These are phyloP conservation scores for Haberlea rhodopensis DNA, from an alignment of 257 asterid genomes.

Conservation along the genomic window DNA sequence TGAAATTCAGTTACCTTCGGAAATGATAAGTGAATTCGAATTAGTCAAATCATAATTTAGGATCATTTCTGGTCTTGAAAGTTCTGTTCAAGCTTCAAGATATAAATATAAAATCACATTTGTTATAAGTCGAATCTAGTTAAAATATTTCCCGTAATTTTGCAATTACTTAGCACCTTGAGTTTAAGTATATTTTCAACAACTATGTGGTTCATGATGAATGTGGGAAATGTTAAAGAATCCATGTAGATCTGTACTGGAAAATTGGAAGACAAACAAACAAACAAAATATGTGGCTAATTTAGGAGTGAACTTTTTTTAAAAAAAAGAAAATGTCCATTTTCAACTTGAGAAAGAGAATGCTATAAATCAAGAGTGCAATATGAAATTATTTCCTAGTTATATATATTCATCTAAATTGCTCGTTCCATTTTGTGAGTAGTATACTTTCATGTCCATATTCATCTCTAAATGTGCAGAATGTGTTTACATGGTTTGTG, in stretches of 20 bases:
- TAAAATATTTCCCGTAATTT: neutral
- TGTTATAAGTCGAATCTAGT: neutral
- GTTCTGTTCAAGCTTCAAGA: slow-evolving; percentile 17
- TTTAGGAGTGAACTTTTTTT: neutral
- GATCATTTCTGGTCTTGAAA: slow-evolving; percentile 15
- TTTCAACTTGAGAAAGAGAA: slow-evolving; percentile 17
- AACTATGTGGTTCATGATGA: neutral
- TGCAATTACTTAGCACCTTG: neutral
- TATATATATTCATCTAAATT: neutral
- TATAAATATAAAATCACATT: neutral
- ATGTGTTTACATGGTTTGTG: slow-evolving; percentile 20
- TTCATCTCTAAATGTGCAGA: slow-evolving; percentile 20
- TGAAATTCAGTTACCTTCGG: slow-evolving; percentile 9
- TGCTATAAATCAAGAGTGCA: slow-evolving; percentile 16
- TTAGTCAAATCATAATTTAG: neutral
- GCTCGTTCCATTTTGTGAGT: too few species aligned
- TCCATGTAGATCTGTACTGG: neutral
- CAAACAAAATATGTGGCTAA: neutral
- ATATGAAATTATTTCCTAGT: slow-evolving; percentile 8
- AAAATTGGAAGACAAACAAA: neutral
- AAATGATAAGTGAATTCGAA: slow-evolving; percentile 14
- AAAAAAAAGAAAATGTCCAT: too few species aligned
- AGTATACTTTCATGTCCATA: slow-evolving; percentile 4
- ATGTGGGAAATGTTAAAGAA: slow-evolving; percentile 14
- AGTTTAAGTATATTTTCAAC: neutral